phyloP scores from a whole-genome alignment of 805 yeast genomes.

The Saturnispora kantuleensis region DNA sequence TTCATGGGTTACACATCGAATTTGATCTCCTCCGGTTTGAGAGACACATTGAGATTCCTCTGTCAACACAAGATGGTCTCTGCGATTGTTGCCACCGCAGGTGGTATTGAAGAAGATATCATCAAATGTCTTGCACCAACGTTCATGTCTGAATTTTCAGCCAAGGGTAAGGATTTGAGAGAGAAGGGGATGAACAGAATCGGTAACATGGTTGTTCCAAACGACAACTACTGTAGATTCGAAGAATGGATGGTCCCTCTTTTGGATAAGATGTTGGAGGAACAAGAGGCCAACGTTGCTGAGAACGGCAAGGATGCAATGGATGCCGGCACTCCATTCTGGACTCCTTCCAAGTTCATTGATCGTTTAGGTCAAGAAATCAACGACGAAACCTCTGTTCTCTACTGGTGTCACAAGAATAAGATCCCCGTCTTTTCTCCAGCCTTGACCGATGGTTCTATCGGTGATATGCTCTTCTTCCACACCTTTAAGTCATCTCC shows the following conservation, averaged over 20 bases:
- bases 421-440: constrained; percentile 96
- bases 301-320: constrained; percentile 44
- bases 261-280: constrained; percentile 76
- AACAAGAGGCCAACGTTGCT: constrained; percentile 63
- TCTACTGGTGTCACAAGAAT: constrained; percentile 98
- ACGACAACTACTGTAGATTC: constrained; percentile 93
- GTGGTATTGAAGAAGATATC: constrained; percentile 96
- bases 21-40: constrained; percentile 85
- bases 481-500: constrained; percentile 95
- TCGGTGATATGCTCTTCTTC: constrained; percentile 98
- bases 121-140: constrained; percentile 97
- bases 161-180: constrained; percentile 73
- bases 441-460: constrained; percentile 94
- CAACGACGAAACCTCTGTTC: constrained; percentile 83
- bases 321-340: constrained; percentile 61
- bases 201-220: constrained; percentile 94
- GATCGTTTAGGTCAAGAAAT: constrained; percentile 94
- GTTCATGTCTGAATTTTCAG: constrained; percentile 80
- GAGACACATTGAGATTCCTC: constrained; percentile 81
- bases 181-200: constrained; percentile 97
- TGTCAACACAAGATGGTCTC: constrained; percentile 92
- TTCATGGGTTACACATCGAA: constrained; percentile 96
- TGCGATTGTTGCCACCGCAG: constrained; percentile 95
- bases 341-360: constrained; percentile 93
- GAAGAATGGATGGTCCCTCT: constrained; percentile 99